These are phyloP conservation scores for Salix koriyanagi DNA, from an alignment of 345 rosid genomes.

Conservation along the genomic window DNA sequence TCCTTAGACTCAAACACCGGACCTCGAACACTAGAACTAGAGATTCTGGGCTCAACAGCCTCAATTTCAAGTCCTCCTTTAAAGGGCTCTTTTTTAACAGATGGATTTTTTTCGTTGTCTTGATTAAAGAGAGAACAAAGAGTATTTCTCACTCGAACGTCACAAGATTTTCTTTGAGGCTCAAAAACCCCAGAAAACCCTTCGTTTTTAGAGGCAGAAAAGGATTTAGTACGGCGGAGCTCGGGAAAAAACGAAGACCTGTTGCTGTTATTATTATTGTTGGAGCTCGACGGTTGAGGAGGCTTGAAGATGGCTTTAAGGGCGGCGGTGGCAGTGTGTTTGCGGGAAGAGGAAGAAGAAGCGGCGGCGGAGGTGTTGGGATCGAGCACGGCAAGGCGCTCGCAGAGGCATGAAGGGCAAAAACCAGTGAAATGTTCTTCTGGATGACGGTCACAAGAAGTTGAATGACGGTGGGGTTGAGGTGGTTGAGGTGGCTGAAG, in stretches of 20 bases:
- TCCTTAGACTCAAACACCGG: conserved; percentile 45
- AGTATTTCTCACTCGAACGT: conserved; percentile 81
- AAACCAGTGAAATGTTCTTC: conserved; percentile 86
- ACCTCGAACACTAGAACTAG: conserved; percentile 45
- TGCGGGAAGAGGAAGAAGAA: conserved; percentile 47
- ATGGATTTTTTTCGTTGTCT: conserved; percentile 52
- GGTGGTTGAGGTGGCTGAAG: conserved; percentile 68
- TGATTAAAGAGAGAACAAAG: conserved; percentile 70
- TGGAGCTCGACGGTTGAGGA: conserved; percentile 2
- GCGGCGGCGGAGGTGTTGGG: conserved; percentile 35
- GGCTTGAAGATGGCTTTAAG: conserved; percentile 58
- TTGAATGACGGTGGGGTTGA: conserved; percentile 79
- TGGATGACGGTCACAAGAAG: conserved; percentile 86
- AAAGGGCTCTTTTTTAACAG: conserved; percentile 18
- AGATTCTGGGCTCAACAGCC: conserved; percentile 35
- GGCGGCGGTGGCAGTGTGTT: conserved; percentile 58
- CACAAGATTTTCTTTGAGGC: conserved; percentile 97
- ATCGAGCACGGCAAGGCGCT: conserved; percentile 80
- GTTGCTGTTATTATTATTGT: neutral
- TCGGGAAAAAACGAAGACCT: conserved; percentile 54
- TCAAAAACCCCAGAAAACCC: conserved; percentile 74
- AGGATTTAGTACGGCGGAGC: conserved; percentile 90
- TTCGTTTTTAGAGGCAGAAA: conserved; percentile 91
- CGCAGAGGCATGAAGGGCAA: conserved; percentile 96
- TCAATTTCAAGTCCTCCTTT: conserved; percentile 23